Evolutionary conservation across 257 asterid genomes (phyloP), one percentile per base, ranked within the genome.

Genomic region (Orobanche coerulescens): DNA sequence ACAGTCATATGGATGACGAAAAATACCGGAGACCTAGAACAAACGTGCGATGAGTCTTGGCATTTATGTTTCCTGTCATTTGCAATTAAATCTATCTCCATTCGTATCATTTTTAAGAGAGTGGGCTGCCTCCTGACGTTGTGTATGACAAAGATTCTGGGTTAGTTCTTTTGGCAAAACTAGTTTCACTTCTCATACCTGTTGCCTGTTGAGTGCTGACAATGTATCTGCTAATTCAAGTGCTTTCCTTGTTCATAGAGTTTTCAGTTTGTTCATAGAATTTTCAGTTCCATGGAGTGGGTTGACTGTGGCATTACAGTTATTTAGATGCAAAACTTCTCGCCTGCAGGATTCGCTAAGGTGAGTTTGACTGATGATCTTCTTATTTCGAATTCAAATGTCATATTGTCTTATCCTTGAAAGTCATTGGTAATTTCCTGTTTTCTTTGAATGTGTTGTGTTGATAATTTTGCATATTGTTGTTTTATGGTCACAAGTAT

Each of bases 41-140:
- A 37, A 91, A 91, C 23, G 97, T 91, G 20, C 75, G 97, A 47
- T 91, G 71, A 81, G 46, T 28, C 34, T 12, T 31, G 5, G 25
- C 30, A 0, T 37, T 36, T n/a, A 4, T 62, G 24, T 16, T 12
- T 62, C 20, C 22, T 37, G n/a, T 19, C 34, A 44, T 3, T 6
- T 46, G 40, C 18, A 18, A 19, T 20, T 36, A 18, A 22, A n/a
- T 36, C 18, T 18, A 26, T 5, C 26, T n/a, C 13, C 1, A n/a
- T 42, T 3, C 37, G 39, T 20, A 2, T 20, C 26, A 5, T 42
- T 8, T 8, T 39, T 30, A 3, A 1, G 25, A 1, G n/a, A 26
- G 57, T 16, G n/a, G 19, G 30, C 42, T 15, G 60, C 52, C 20
- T 25, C 16, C 19, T 8, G 3, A 20, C 24, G 34, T 19, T 36